phyloP scores from a whole-genome alignment of 257 asterid genomes.

The Solanum ossicruentum region DNA sequence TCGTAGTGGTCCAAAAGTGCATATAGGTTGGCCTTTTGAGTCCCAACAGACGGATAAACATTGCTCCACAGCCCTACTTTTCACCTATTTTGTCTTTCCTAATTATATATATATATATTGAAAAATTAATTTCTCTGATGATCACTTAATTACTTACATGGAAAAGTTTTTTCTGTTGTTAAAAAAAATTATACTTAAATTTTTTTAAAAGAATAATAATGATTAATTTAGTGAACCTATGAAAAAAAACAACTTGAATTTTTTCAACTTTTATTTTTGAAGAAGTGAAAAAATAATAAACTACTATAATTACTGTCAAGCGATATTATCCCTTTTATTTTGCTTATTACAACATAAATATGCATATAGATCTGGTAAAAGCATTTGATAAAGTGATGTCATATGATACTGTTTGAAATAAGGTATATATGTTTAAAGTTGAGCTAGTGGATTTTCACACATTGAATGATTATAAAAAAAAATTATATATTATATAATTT shows the following conservation, averaged over 20 bases:
- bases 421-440: too few relatives aligned
- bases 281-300: too few relatives aligned
- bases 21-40: not conserved
- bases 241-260: fast-evolving
- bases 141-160: not conserved
- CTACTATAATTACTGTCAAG: too few relatives aligned
- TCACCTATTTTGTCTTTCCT: not conserved
- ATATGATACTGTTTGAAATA: too few relatives aligned
- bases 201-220: not conserved
- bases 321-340: too few relatives aligned
- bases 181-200: fast-evolving
- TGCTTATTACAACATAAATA: too few relatives aligned
- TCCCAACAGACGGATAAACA: not conserved
- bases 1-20: not conserved
- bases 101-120: not conserved
- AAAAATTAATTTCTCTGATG: not conserved
- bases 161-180: fast-evolving
- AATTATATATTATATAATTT: too few relatives aligned
- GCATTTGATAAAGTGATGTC: too few relatives aligned
- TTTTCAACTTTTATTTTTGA: too few relatives aligned
- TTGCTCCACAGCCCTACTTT: not conserved
- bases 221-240: fast-evolving
- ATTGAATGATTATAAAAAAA: too few relatives aligned
- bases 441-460: too few relatives aligned
- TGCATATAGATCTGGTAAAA: too few relatives aligned